Evolutionary conservation across 2,329 filamentous ascomycete species (phyloP), one percentile per base, ranked within the genome.

Genomic region (Epichloe bromicola): DNA sequence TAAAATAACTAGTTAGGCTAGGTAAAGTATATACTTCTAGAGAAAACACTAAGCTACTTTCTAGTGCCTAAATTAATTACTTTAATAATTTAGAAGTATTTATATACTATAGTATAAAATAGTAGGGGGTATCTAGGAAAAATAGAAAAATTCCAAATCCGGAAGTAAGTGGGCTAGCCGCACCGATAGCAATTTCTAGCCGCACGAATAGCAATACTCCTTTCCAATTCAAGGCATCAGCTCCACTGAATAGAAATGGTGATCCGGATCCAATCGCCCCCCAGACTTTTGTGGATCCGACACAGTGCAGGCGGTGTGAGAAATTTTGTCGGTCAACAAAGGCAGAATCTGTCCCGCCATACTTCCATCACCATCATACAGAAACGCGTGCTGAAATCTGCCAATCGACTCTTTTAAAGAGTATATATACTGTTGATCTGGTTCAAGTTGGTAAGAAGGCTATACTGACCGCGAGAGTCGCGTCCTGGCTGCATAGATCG

Each of bases 311-410:
- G 63, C 63, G 63, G 63, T 65, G 61, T 63, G 58, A 62, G 54
- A 54, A 62, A 61, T 57, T 62, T 65, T 65, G 63, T 64, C 61
- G 62, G 62, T 64, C 58, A 65, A 56, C 55, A 53, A 48, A 57
- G 63, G 63, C 63, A 65, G 63, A 65, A 65, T 64, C 55, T 52
- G 51, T 61, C 53, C 53, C 52, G 55, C 55, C 45, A 50, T 52
- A 40, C 53, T 51, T 44, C 44, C 45, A 53, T 52, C 51, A 54
- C 44, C 51, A 44, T 51, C 40, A 47, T 44, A 19, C 41, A 36
- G 30, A 11, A 30, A 48, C 39, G 33, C 39, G 38, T 44, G 36
- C 23, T 44, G 14, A 15, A 26, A 36, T 37, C 17, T 45, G 1
- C 33, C 42, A 53, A 43, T 53, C 38, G 39, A 50, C 38, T 33